Base-by-base conservation (phyloP, 2,329 filamentous ascomycete species). In the Leptographium flavum region DNA sequence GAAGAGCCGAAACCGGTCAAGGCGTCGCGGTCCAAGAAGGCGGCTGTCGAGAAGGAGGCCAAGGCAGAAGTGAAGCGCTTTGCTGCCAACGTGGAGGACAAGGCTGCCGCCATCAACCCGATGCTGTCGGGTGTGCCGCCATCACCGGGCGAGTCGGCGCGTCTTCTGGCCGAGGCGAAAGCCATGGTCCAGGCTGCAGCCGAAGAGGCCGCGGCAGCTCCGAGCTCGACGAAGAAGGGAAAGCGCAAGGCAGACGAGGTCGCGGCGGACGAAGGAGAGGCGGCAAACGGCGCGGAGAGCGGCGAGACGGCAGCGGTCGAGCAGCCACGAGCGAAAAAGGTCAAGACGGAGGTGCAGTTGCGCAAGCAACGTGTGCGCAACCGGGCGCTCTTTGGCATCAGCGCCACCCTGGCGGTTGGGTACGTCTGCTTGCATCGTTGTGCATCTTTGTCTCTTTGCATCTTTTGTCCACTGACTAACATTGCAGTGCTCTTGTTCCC, bases 331-430 rank as follows among this genome's bases (percentile, higher is more conserved):
- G 47, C 56, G 9, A 96, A 96, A 76, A 86, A 82, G 58, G 77
- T 75, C 35, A 86, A 81, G 70, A 83, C 87, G 1, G 83, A 92
- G 59, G 75, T 83, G 38, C 82, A 92, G 63, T 62, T 93, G 53
- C 81, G 81, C 62, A 88, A 87, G 66, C 83, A 93, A 65, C 83
- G 80, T 57, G 86, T 95, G 53, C 81, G 86, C 65, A 86, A 81
- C 63, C 78, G 87, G 58, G 87, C 92, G 39, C 68, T 94, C 49
- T 73, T 94, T 51, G 90, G 92, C 47, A 76, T 96, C 44, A 85
- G 81, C 50, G 87, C 87, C 47, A 92, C 86, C 39, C 73, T 95
- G 60, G 86, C 85, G 47, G 74, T 95, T 62, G 88, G 88, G 92
- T 96, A 76, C 68, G 87, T 82, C 27, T 19, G 17, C 14, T n/a